Evolutionary conservation across 371 early-diverging fungal genomes (phyloP).

Genomic region (Mortierella sp.): DNA sequence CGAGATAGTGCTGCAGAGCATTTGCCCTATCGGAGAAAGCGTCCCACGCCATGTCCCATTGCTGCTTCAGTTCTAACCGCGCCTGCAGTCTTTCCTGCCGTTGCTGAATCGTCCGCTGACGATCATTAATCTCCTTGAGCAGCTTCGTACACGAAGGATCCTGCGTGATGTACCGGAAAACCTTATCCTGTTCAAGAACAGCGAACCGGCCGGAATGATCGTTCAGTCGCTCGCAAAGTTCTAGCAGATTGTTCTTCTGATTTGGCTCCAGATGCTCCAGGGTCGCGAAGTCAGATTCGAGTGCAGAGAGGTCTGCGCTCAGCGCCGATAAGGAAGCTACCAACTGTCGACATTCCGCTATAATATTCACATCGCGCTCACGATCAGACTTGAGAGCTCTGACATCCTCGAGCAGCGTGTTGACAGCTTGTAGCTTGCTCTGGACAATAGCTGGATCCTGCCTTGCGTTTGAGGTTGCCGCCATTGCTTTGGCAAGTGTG

Average conservation of each 20-base stretch:
- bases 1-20: constrained; percentile 31
- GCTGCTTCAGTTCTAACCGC: constrained; percentile 39
- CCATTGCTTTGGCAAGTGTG: constrained; percentile 28
- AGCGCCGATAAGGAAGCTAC: constrained; percentile 14
- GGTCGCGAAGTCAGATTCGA: constrained; percentile 17
- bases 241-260: constrained; percentile 18
- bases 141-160: constrained; percentile 34
- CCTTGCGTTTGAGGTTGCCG: constrained; percentile 23
- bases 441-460: constrained; percentile 43
- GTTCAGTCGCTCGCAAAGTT: constrained; percentile 20
- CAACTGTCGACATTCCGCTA: constrained; percentile 30
- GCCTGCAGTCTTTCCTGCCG: constrained; percentile 31
- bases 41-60: constrained; percentile 45
- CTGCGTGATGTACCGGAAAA: constrained; percentile 15
- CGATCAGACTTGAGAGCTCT: constrained; percentile 35
- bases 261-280: constrained; percentile 37
- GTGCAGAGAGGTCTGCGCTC: constrained; percentile 8
- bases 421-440: constrained; percentile 27
- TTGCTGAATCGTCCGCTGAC: constrained; percentile 29
- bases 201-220: constrained; percentile 16
- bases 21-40: constrained; percentile 28
- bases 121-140: constrained; percentile 23
- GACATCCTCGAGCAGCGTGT: constrained; percentile 16
- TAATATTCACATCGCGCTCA: constrained; percentile 27
- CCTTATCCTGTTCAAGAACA: constrained; percentile 35